Percentiles rank a stretch among this genome's conserved stretches.
Evolutionary conservation across 164 flowering plant species (phyloP).

Genomic region (Umbellularia californica): DNA sequence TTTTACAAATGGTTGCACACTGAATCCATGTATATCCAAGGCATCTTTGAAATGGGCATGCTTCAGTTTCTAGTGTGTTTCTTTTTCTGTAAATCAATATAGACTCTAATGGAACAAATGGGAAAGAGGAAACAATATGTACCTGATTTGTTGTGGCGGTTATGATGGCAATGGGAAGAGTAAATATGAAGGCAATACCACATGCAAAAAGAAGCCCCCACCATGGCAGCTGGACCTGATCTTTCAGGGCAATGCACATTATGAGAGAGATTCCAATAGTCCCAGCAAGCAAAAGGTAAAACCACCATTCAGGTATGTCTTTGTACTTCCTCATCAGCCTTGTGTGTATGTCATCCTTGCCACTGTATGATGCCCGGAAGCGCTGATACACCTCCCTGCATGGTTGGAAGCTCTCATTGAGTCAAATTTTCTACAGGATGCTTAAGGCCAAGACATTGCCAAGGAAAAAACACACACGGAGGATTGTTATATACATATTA

Average conservation of each 20-base stretch:
- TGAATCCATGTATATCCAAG: neutral
- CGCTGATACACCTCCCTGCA: conserved; percentile 43
- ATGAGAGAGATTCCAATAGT: conserved; percentile 42
- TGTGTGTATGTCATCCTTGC: conserved; percentile 65
- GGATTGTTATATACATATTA: no score
- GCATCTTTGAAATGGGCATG: neutral
- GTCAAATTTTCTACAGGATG: no score
- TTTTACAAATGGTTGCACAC: neutral
- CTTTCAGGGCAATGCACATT: conserved; percentile 55
- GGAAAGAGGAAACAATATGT: neutral
- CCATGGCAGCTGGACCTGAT: conserved; percentile 80
- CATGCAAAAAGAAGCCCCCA: conserved; percentile 81
- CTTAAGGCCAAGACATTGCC: no score
- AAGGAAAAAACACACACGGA: no score
- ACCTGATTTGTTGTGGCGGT: conserved; percentile 93
- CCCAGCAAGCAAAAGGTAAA: conserved; percentile 33
- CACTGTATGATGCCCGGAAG: conserved; percentile 26
- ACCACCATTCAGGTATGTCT: conserved; percentile 79
- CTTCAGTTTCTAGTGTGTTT: neutral
- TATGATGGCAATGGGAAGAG: conserved; percentile 77
- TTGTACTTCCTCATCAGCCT: conserved; percentile 65
- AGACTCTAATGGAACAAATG: neutral
- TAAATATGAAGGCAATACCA: conserved; percentile 50
- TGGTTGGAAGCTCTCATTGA: neutral
- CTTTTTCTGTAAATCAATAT: neutral